These are phyloP conservation scores for Mycena polygramma DNA, from an alignment of 768 basidiomycete species.

Conservation along the genomic window DNA sequence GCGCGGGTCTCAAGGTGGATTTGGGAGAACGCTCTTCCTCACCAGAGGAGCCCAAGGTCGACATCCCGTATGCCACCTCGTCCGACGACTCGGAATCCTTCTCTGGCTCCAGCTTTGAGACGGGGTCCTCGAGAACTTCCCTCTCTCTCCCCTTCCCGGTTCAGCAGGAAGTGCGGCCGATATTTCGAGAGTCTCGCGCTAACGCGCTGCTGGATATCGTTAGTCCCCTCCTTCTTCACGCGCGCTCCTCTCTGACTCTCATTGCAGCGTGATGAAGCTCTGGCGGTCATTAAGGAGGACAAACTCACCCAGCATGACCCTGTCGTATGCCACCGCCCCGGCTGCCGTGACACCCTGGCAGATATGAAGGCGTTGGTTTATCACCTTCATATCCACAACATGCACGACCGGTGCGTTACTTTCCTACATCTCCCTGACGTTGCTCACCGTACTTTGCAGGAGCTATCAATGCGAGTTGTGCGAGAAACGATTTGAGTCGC, in stretches of 20 bases:
- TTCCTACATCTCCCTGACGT: not conserved
- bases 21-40: conserved; percentile 24
- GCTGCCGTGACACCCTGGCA: conserved; percentile 51
- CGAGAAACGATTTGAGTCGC: conserved; percentile 27
- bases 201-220: conserved; percentile 56
- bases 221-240: conserved; percentile 37
- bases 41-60: not conserved
- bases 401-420: conserved; percentile 56
- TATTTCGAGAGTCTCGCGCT: conserved; percentile 51
- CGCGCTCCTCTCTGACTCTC: not conserved
- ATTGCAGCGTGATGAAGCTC: conserved; percentile 54
- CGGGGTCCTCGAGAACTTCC: conserved; percentile 27
- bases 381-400: conserved; percentile 70
- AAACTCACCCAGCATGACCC: conserved; percentile 42
- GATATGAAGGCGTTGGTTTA: conserved; percentile 61
- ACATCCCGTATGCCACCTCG: not conserved
- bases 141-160: conserved; percentile 33
- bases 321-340: conserved; percentile 34
- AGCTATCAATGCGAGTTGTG: conserved; percentile 33
- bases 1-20: conserved; percentile 49
- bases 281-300: conserved; percentile 42
- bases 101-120: conserved; percentile 13
- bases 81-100: conserved; percentile 19
- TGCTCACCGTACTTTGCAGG: conserved; percentile 22
- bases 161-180: conserved; percentile 44